Percentiles rank a stretch among this genome's conserved stretches.
These are phyloP conservation scores for Colletotrichum sp. DNA, from an alignment of 2,329 filamentous ascomycete genomes.

Conservation along the genomic window DNA sequence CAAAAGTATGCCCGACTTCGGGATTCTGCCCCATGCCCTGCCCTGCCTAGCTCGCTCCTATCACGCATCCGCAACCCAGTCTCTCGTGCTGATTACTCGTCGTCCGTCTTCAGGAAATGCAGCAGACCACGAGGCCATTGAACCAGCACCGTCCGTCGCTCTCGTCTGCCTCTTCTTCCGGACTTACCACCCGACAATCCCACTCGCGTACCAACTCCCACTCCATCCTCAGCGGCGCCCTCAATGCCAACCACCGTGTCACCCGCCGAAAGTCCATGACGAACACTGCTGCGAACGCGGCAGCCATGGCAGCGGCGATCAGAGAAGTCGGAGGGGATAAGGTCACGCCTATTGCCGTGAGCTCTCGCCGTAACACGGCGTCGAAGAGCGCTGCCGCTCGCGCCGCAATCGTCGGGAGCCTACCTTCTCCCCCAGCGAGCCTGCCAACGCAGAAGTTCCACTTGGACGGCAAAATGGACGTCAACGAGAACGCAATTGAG, in stretches of 20 bases:
- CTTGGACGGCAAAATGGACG: slow-evolving; percentile 53
- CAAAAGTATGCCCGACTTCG: slow-evolving; percentile 55
- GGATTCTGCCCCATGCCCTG: slow-evolving; percentile 15
- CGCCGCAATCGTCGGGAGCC: slow-evolving; percentile 58
- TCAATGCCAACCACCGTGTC: slow-evolving; percentile 84
- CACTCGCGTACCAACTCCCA: slow-evolving; percentile 82
- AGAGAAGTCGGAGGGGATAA: slow-evolving; percentile 68
- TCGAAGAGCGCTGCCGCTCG: slow-evolving; percentile 66
- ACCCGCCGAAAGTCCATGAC: slow-evolving; percentile 95
- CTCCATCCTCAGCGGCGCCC: slow-evolving; percentile 76
- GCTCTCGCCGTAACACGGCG: slow-evolving; percentile 69
- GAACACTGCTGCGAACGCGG: slow-evolving; percentile 73
- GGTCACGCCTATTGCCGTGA: slow-evolving; percentile 60
- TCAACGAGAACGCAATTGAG: slow-evolving; percentile 69
- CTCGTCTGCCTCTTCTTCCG: slow-evolving; percentile 62
- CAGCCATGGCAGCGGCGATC: slow-evolving; percentile 76
- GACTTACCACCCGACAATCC: slow-evolving; percentile 63
- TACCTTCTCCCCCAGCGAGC: slow-evolving; percentile 71
- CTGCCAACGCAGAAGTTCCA: slow-evolving; percentile 65
- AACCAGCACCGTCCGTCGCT: slow-evolving; percentile 66
- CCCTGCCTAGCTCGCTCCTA: slow-evolving; percentile 14
- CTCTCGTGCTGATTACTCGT: slow-evolving; percentile 41
- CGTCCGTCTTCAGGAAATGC: slow-evolving; percentile 60
- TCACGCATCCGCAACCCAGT: slow-evolving; percentile 22
- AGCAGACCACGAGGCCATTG: slow-evolving; percentile 70